These are phyloP conservation scores for Phytophthora rubi DNA, from an alignment of 352 stramenopile genomes.

Conservation along the genomic window DNA sequence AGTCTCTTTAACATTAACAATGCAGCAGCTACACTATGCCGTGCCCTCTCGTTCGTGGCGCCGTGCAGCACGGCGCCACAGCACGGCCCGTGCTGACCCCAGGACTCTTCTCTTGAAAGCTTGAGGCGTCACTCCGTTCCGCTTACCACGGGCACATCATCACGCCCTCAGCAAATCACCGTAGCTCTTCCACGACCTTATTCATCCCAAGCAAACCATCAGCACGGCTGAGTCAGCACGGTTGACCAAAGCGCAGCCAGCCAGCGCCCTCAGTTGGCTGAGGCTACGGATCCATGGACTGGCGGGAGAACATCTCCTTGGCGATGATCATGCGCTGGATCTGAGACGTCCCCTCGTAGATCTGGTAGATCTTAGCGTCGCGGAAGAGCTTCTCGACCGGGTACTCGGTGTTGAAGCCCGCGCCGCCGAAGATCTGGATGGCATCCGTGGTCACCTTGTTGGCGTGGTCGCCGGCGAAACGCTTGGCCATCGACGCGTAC, in stretches of 20 bases:
- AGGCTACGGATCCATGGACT: constrained; percentile 68
- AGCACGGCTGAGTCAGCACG: not conserved
- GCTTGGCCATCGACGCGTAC: constrained; percentile 92
- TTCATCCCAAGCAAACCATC: not conserved
- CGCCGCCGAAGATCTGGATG: constrained; percentile 92
- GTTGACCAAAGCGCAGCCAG: not conserved
- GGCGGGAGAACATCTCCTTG: constrained; percentile 85
- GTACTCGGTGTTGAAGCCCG: constrained; percentile 93
- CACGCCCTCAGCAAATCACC: constrained; percentile 18
- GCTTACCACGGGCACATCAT: constrained; percentile 22
- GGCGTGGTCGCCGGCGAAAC: constrained; percentile 86
- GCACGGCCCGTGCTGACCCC: not conserved
- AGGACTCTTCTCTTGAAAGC: constrained; percentile 30
- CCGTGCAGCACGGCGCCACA: not conserved
- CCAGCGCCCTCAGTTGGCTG: not conserved
- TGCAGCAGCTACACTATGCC: constrained; percentile 9
- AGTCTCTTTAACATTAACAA: constrained; percentile 22
- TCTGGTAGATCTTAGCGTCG: constrained; percentile 93
- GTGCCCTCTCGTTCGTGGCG: not conserved
- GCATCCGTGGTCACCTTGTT: constrained; percentile 89
- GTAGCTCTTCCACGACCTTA: constrained; percentile 7
- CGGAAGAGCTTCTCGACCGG: constrained; percentile 93
- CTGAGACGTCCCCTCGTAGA: constrained; percentile 93
- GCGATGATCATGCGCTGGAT: constrained; percentile 93
- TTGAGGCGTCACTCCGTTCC: constrained; percentile 8